Conservation (phyloP, 2,329 filamentous ascomycete species). For the Dichotomopilus funicola region DNA sequence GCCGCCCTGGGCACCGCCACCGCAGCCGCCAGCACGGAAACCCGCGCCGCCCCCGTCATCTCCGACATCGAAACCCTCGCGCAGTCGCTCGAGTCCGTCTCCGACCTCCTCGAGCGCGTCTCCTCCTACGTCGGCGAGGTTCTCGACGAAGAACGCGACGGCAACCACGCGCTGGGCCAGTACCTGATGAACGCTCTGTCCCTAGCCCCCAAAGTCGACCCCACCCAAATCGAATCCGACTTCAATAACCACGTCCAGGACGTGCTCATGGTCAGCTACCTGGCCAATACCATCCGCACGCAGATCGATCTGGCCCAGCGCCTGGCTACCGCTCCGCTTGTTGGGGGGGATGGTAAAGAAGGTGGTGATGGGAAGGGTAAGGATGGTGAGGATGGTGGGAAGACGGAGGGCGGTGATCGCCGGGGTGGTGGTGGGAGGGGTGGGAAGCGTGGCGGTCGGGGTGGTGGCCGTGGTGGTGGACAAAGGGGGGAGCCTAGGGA, state of each 20-base stretch:
- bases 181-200: slow-evolving; percentile 91
- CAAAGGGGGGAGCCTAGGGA: slow-evolving; percentile 44
- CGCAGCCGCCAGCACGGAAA: slow-evolving; percentile 71
- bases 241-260: slow-evolving; percentile 99
- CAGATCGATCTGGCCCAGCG: slow-evolving; percentile 98
- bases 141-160: slow-evolving; percentile 84
- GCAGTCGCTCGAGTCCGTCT: slow-evolving; percentile 76
- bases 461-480: slow-evolving; percentile 36
- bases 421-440: slow-evolving; percentile 31
- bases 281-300: slow-evolving; percentile 97
- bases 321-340: slow-evolving; percentile 70
- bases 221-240: slow-evolving; percentile 85
- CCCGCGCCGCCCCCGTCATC: slow-evolving; percentile 64
- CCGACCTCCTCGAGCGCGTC: slow-evolving; percentile 84
- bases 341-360: slow-evolving; percentile 34
- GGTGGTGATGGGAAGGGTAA: slow-evolving; percentile 39
- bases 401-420: slow-evolving; percentile 29
- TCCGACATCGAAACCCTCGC: slow-evolving; percentile 89
- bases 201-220: slow-evolving; percentile 89
- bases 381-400: slow-evolving; percentile 42
- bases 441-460: slow-evolving; percentile 39
- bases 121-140: slow-evolving; percentile 89
- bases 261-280: slow-evolving; percentile 94
- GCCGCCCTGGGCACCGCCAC: slow-evolving; percentile 73
- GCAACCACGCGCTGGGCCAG: slow-evolving; percentile 87